phyloP scores from a whole-genome alignment of 352 stramenopile species.

The Lagenidium sp. region DNA sequence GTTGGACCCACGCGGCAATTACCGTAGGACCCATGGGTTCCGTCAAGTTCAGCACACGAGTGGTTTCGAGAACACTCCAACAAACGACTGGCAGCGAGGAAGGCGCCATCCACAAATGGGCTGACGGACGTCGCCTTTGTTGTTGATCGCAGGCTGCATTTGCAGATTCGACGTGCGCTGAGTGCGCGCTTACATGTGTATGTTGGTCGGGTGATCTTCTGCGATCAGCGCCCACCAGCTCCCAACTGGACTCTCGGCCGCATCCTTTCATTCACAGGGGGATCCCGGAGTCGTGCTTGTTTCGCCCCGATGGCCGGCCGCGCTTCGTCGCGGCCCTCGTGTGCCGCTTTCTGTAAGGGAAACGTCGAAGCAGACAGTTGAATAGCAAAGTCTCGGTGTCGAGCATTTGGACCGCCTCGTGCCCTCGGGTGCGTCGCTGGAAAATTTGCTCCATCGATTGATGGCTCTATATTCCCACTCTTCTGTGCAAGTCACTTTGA shows the following conservation, averaged over 20 bases:
- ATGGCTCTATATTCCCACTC: slow-evolving; percentile 91
- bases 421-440: slow-evolving; percentile 21
- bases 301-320: slow-evolving; percentile 56
- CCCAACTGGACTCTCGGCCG: slow-evolving; percentile 75
- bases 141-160: no score
- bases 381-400: slow-evolving; percentile 84
- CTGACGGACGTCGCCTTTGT: background rate
- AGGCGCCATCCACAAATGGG: background rate
- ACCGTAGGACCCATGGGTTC: no score
- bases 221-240: no score
- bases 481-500: slow-evolving; percentile 82
- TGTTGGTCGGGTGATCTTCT: no score
- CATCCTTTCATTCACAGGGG: slow-evolving; percentile 80
- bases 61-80: no score
- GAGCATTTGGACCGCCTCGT: slow-evolving; percentile 73
- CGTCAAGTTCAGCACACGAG: no score
- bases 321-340: slow-evolving; percentile 8
- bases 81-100: background rate
- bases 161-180: no score
- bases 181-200: no score
- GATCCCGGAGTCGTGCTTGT: slow-evolving; percentile 74
- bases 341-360: slow-evolving; percentile 68
- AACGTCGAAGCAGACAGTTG: slow-evolving; percentile 87
- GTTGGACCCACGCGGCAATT: no score
- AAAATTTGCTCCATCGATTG: slow-evolving; percentile 82